Base-by-base conservation (phyloP, 805 yeast species). In the Pichia heedii region DNA sequence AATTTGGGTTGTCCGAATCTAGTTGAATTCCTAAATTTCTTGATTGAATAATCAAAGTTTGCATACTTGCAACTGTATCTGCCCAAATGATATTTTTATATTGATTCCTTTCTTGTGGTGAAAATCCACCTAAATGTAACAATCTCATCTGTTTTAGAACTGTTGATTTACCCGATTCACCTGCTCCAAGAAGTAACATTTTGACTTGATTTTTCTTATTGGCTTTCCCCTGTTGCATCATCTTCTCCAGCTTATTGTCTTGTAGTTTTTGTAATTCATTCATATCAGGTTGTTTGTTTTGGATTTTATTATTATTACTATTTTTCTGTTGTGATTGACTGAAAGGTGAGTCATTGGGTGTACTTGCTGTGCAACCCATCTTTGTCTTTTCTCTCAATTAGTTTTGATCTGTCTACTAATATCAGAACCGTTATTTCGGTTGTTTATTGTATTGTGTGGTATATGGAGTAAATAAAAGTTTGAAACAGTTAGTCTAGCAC, bases 151-250 rank as follows among this genome's bases (percentile, higher is more conserved):
- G 97, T 61, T 89, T 89, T 51, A 89, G 65, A 7, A 89, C 95
- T 0, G 97, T 89, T 2, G 95, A 84, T 59, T 89, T 89, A 6
- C 97, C 97, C 41, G 90, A 80, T 58, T 89, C 97, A 5, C 97
- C 97, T 0, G 97, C 85, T 35, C 97, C 96, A 30, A 88, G 65
- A n/a, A 90, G 68, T 33, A 90, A 63, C 48, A 90, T 68, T 58
- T 82, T 86, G 30, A 82, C 73, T 51, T 76, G 81, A 47, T 76
- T 74, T 53, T 71, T 76, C 37, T 74, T 79, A 39, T 68, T 65
- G 46, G 72, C 74, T 48, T 71, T 74, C 46, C 68, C 74, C 49
- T 69, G 63, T 48, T 69, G 72, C 43, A 84, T 57, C 16, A 77
- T 65, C 54, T 78, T 80, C 50, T 83, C 89, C 41, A 84, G 51